Evolutionary conservation across 2,329 filamentous ascomycete species (phyloP), one percentile per base, ranked within the genome.

Genomic region (Emmonsia crescens): DNA sequence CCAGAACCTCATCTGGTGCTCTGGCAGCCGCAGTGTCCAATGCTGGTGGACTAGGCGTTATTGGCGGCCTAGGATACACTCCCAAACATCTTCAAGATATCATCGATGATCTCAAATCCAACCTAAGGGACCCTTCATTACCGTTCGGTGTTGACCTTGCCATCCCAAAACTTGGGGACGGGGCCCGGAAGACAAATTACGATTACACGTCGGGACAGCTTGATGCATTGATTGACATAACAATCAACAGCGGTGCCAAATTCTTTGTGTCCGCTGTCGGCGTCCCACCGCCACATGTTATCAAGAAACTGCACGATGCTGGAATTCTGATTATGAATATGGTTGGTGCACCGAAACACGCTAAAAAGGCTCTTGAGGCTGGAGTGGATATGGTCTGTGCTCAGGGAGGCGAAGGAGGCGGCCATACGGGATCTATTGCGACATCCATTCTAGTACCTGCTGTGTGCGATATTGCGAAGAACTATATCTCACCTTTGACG

Each of bases 281-380:
- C 10, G 88, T 96, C 27, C 92, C 92, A n/a, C 90, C 92, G 0
- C 77, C 79, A 56, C 74, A 79, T 62, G 84, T 92, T 4, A 87
- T 96, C 61, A 85, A 89, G 67, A 78, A 85, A 54, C 79, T 96
- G 51, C 92, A 96, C 71, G 80, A 81, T 6, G 87, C 88, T 0
- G 89, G 88, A 0, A 88, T 96, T 46, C 72, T 94, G 63, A 82
- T 96, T 38, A 96, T 96, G 91, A 96, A 96, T 74, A 96, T 96
- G 92, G 91, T 96, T 24, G 92, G 92, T 0, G 89, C 92, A 69
- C 92, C 93, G 1, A 91, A 88, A 73, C 92, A 96, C 73, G 92
- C 91, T 0, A 83, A 87, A 73, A 96, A 96, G 77, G 91, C 92
- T 1, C 79, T 96, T 2, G 85, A 91, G 54, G 83, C 87, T 0